A percentile compares a stretch with the other conserved stretches of the same genome.
These are phyloP conservation scores for Bombardia bombarda DNA, from an alignment of 495 filamentous ascomycete species.

Conservation along the genomic window DNA sequence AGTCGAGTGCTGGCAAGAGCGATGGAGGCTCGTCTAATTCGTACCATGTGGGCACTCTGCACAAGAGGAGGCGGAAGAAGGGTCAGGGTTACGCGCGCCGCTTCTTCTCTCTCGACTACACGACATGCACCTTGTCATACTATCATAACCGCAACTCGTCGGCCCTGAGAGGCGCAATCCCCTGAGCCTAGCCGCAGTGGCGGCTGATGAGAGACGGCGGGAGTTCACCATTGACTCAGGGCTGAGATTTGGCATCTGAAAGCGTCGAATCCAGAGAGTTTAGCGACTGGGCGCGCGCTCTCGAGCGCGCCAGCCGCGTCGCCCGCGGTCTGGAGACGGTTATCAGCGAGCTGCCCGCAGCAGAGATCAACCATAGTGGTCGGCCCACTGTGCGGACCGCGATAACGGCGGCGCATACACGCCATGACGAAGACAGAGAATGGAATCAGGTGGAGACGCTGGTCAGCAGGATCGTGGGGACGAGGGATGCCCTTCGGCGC, in stretches of 20 bases:
- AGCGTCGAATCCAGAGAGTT: conserved; percentile 79
- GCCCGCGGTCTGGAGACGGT: conserved; percentile 38
- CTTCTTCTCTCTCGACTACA: conserved; percentile 92
- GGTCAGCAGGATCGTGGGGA: conserved; percentile 75
- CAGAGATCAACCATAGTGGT: too few relatives aligned
- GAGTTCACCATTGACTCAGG: conserved; percentile 97
- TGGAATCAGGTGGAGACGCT: conserved; percentile 80
- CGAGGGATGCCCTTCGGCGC: conserved; percentile 76
- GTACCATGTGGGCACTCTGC: conserved; percentile 72
- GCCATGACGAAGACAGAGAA: conserved; percentile 61
- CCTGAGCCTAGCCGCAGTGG: conserved; percentile 80
- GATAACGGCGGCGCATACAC: conserved; percentile 13
- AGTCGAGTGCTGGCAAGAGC: conserved; percentile 24
- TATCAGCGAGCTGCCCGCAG: conserved; percentile 13
- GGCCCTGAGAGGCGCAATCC: conserved; percentile 83
- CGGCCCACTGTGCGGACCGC: too few relatives aligned
- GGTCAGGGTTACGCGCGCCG: conserved; percentile 87
- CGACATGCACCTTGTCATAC: conserved; percentile 85
- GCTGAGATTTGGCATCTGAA: conserved; percentile 97
- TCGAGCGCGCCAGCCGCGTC: conserved; percentile 66
- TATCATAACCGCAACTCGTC: conserved; percentile 90
- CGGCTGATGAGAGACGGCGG: conserved; percentile 73
- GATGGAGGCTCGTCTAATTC: conserved; percentile 22
- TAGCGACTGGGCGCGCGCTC: conserved; percentile 71
- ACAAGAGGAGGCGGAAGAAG: conserved; percentile 85